phyloP scores from a whole-genome alignment of 1,284 basidiomycete species.

The Cutaneotrichosporon cutaneum region DNA sequence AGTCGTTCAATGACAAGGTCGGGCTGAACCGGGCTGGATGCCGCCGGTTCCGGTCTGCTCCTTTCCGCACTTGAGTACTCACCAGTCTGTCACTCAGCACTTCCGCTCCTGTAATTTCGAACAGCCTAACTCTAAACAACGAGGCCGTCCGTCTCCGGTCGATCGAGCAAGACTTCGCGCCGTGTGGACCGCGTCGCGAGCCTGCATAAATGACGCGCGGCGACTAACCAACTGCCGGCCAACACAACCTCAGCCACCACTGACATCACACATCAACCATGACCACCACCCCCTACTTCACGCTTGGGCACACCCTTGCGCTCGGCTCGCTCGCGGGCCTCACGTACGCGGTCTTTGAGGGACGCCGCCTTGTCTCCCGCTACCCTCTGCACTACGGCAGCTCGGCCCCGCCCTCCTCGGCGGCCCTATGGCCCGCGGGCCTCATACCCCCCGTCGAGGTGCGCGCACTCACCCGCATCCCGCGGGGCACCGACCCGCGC shows the following conservation, averaged over 20 bases:
- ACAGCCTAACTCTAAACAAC: background rate
- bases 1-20: too few species aligned
- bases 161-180: too few species aligned
- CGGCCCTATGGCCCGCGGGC: background rate
- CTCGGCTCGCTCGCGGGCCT: background rate
- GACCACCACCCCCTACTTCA: background rate
- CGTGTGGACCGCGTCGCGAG: too few species aligned
- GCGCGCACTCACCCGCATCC: background rate
- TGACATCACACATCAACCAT: background rate
- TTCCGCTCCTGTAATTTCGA: too few species aligned
- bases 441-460: background rate
- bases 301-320: background rate
- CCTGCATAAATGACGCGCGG: background rate
- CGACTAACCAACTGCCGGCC: background rate
- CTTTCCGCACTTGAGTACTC: background rate
- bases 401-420: background rate
- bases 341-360: background rate
- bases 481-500: background rate
- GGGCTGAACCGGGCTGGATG: background rate
- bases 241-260: background rate
- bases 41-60: background rate
- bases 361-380: background rate
- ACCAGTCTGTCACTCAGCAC: slow-evolving; percentile 11
- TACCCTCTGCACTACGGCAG: background rate
- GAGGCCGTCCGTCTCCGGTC: background rate